Base-by-base conservation (phyloP, 768 basidiomycete species). In the Tricholomella constricta region DNA sequence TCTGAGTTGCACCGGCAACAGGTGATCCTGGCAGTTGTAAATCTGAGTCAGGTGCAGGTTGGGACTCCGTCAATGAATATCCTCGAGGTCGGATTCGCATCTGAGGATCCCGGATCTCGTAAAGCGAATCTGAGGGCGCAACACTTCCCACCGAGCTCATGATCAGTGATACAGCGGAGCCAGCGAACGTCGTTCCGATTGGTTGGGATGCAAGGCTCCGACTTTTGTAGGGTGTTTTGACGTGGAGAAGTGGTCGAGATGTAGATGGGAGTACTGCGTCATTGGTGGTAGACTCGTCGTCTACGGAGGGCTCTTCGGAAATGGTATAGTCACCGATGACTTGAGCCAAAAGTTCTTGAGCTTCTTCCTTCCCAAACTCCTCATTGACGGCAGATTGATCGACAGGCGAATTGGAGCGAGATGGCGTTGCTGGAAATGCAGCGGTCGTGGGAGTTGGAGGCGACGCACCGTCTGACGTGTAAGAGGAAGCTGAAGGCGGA, bases 81-180 rank as follows among this genome's bases (percentile, higher is more conserved):
- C 60, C 60, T 40, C 60, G 32, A 34, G 55, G 54, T 29, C 57
- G 58, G 11, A 41, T 49, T 45, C 15, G 15, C 22, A 17, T 51
- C 35, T 1, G 9, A 9, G 14, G 14, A 45, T 4, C 25, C 9
- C 14, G 10, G 31, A 32, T 20, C 25, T 54, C 54, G 2, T 17
- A n/a, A n/a, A 48, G 35, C n/a, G 46, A n/a, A 11, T 46, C 47
- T 27, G 45, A 47, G 14, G 52, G 31, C 15, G 35, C 43, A n/a
- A 37, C 29, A n/a, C 45, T 53, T 32, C 36, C 61, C 26, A 68
- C 54, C 7, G 63, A 58, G 32, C 61, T 65, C 17, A 70, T 57
- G 6, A 69, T 59, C 9, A 73, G 48, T 4, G 69, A 69, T 3
- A 65, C 61, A 23, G 63, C 57, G 4, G 69, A 70, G 19, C 32